Conservation (phyloP, 306 rosid species). For the Senna siamea region DNA sequence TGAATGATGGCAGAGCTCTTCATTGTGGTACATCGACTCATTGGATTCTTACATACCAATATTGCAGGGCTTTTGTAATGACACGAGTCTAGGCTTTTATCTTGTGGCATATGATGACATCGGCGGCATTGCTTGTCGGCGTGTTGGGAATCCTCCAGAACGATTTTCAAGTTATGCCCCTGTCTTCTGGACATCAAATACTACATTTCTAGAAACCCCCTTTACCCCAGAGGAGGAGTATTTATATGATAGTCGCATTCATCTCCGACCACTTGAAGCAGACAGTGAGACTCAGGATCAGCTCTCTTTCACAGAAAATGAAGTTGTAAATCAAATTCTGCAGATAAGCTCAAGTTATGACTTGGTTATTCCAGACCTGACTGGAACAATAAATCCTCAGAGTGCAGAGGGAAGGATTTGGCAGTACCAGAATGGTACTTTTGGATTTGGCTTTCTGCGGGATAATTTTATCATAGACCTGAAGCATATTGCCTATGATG, state of each 20-base stretch:
- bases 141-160: constrained; percentile 66
- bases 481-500: constrained; percentile 66
- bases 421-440: constrained; percentile 78
- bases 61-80: constrained; percentile 87
- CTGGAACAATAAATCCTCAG: constrained; percentile 55
- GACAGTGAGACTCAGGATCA: constrained; percentile 49
- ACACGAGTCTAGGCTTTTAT: constrained; percentile 75
- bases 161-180: constrained; percentile 48
- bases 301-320: constrained; percentile 44
- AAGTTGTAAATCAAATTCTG: constrained; percentile 64
- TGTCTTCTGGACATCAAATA: constrained; percentile 73
- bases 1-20: constrained; percentile 41
- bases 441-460: constrained; percentile 85
- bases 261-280: constrained; percentile 60
- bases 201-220: constrained; percentile 67
- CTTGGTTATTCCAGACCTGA: constrained; percentile 64
- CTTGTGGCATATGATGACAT: constrained; percentile 84
- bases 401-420: constrained; percentile 87
- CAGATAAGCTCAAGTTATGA: constrained; percentile 72
- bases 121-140: constrained; percentile 87
- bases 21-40: constrained; percentile 36
- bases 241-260: constrained; percentile 66
- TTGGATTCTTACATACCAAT: constrained; percentile 30
- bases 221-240: constrained; percentile 70
- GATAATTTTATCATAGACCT: constrained; percentile 80